phyloP scores from a whole-genome alignment of 192 early-diverging fungal genomes.

The Coemansia sp. region DNA sequence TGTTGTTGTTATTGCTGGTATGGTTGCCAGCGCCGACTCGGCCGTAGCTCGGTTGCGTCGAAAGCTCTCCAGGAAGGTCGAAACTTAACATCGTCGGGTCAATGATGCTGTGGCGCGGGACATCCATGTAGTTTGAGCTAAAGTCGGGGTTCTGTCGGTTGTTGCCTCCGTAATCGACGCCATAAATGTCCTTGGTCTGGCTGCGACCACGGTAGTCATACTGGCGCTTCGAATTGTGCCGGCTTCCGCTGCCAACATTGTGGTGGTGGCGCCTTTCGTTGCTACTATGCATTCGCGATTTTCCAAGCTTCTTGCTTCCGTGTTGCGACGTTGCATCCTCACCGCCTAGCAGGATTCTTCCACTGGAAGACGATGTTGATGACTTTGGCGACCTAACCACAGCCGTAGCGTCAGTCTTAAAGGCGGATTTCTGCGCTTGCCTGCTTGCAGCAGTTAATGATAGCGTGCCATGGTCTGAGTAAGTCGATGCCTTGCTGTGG shows the following conservation, averaged over 20 bases:
- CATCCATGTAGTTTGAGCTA: conserved; percentile 32
- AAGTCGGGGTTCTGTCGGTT: neutral
- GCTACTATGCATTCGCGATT: conserved; percentile 7
- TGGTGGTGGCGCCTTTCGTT: neutral
- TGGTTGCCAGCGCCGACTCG: neutral
- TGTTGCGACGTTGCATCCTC: neutral
- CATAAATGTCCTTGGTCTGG: conserved; percentile 9
- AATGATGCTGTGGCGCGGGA: conserved; percentile 56
- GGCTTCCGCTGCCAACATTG: neutral
- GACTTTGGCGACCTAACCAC: conserved; percentile 10
- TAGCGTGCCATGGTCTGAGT: conserved; percentile 20
- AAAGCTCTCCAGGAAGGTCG: conserved; percentile 27
- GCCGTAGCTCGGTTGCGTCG: conserved; percentile 21
- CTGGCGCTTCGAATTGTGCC: neutral
- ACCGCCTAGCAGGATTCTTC: neutral
- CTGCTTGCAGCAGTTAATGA: conserved; percentile 32
- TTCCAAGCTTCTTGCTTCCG: conserved; percentile 10
- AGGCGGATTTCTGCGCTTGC: conserved; percentile 36
- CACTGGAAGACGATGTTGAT: neutral
- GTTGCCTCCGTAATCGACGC: conserved; percentile 16
- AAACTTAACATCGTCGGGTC: conserved; percentile 55
- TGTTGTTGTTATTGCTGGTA: neutral
- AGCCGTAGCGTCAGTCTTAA: conserved; percentile 23
- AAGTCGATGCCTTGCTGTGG: neutral
- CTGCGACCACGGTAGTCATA: neutral